Conservation (phyloP, 2,329 filamentous ascomycete genomes). For the Fusarium tjaetaba region DNA sequence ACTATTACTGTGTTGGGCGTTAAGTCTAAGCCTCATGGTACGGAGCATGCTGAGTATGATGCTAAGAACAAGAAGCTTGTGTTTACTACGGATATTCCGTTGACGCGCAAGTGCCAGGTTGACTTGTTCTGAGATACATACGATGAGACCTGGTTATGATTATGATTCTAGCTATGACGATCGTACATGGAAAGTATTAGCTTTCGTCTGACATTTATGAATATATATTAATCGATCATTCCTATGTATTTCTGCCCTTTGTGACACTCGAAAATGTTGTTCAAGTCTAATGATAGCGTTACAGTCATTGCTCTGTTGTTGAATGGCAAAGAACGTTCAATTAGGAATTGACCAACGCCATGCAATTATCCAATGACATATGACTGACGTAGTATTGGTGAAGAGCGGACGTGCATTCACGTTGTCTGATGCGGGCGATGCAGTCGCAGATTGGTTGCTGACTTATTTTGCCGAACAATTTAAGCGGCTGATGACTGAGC, state of each 20-base stretch:
- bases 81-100: slow-evolving; percentile 33
- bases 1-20: slow-evolving; percentile 61
- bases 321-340: too few species aligned
- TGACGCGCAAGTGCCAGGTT: slow-evolving; percentile 24
- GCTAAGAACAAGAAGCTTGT: slow-evolving; percentile 37
- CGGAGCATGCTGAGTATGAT: slow-evolving; percentile 34
- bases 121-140: neutral
- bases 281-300: neutral
- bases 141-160: neutral
- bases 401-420: neutral
- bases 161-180: neutral
- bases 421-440: neutral
- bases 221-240: neutral
- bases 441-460: neutral
- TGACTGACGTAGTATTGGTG: neutral
- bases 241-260: neutral
- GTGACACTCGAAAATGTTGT: too few species aligned
- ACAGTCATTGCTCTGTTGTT: neutral
- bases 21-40: slow-evolving; percentile 13
- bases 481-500: neutral
- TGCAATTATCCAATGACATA: neutral
- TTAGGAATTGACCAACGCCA: neutral
- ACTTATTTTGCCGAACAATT: slow-evolving; percentile 6
- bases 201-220: neutral
- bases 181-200: neutral